These are phyloP conservation scores for Citrus reticulata DNA, from an alignment of 345 rosid species.

Conservation along the genomic window DNA sequence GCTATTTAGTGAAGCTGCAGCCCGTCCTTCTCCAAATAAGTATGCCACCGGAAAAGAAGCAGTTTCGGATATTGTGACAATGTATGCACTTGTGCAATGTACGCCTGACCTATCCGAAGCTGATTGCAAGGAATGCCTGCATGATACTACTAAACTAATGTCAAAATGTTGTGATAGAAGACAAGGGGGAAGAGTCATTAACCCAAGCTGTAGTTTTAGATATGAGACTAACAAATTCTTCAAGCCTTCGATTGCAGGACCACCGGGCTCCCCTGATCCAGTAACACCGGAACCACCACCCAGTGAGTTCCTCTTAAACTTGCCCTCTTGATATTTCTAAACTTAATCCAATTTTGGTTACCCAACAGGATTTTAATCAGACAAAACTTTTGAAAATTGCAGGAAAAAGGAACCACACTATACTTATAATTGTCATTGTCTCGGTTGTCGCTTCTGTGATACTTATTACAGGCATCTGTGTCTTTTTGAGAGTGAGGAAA, in stretches of 20 bases:
- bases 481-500: slow-evolving; percentile 14
- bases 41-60: slow-evolving; percentile 32
- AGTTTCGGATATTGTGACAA: background rate
- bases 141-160: background rate
- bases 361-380: background rate
- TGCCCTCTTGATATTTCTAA: background rate
- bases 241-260: background rate
- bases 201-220: slow-evolving; percentile 7
- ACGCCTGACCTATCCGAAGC: slow-evolving; percentile 35
- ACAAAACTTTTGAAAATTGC: background rate
- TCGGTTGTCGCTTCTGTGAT: slow-evolving; percentile 2
- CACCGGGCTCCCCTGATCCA: background rate
- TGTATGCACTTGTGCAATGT: slow-evolving; percentile 44
- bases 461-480: background rate
- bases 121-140: slow-evolving; percentile 29
- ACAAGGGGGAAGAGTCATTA: background rate
- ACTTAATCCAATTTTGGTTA: background rate
- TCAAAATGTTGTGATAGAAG: background rate
- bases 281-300: slow-evolving; percentile 14
- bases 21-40: slow-evolving; percentile 31
- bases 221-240: slow-evolving; percentile 1
- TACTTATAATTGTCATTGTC: background rate
- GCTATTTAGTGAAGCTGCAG: slow-evolving; percentile 22
- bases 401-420: slow-evolving; percentile 9
- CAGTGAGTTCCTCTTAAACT: background rate